Evolutionary conservation across 2,329 filamentous ascomycete genomes (phyloP), one percentile per base, ranked within the genome.

Genomic region (Aaosphaeria arxii): DNA sequence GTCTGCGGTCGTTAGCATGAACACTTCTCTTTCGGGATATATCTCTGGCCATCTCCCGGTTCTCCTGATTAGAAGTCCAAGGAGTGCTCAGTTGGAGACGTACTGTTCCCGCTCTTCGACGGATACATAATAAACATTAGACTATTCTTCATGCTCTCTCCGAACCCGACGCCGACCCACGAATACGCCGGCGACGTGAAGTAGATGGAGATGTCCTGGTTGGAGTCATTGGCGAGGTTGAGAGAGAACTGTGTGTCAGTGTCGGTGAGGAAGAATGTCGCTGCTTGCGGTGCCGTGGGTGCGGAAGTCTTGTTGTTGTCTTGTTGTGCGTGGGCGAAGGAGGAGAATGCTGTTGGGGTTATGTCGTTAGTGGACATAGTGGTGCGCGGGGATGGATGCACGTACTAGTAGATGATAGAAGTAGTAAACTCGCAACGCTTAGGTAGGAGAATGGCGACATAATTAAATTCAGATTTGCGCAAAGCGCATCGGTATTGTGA

Each of bases 121-220:
- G 70, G 64, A 56, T 77, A 76, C 49, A 75, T 65, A 40, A 77
- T 59, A 36, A 77, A 63, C 66, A 77, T 77, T 47, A 76, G 56
- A 11, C 69, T 66, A 32, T 71, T 63, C 47, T 61, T 62, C 74
- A 77, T 77, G 44, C 60, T 55, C 32, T 54, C 56, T 4, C 74
- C 74, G 49, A 76, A 71, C 2, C 74, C 74, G 11, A 75, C 64
- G 3, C 63, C 73, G 7, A 74, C 67, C 74, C 74, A 77, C 4
- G 71, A 72, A 45, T 71, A 69, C 11, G 63, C 63, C 6, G 70
- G 66, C n/a, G 52, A 59, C 1, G 61, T 52, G 35, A 67, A 63
- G 56, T 66, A 66, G 7, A 70, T 59, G 47, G 55, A 65, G 7
- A 70, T 55, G 60, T 70, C 65, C n/a, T 35, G 39, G 13, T 49